Percentiles rank a stretch among this genome's conserved stretches.
phyloP scores from a whole-genome alignment of 495 filamentous ascomycete genomes.

The Umbilicaria muhlenbergii region DNA sequence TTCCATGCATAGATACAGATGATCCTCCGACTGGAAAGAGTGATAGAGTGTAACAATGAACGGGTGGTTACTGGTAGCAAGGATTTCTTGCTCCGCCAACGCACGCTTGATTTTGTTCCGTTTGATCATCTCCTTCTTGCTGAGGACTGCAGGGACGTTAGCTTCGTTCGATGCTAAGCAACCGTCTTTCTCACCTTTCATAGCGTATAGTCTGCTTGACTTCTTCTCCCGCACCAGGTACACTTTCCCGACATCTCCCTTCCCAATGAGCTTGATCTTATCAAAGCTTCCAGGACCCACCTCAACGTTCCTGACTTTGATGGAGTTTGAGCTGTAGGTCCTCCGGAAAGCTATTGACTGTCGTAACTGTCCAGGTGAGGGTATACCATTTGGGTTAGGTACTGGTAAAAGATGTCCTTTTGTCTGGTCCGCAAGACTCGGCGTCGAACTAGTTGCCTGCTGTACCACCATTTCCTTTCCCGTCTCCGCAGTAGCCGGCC shows the following conservation, averaged over 20 bases:
- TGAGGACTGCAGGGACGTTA: constrained; percentile 54
- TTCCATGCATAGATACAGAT: constrained; percentile 98
- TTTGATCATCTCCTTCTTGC: constrained; percentile 99
- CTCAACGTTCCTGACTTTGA: constrained; percentile 94
- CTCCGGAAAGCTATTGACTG: constrained; percentile 63
- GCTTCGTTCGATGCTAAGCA: constrained; percentile 9
- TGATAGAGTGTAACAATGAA: constrained; percentile 98
- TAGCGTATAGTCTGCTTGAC: constrained; percentile 83
- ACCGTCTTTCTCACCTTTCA: constrained; percentile 61
- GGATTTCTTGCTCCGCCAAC: constrained; percentile 91
- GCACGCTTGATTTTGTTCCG: constrained; percentile 99
- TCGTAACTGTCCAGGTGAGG: constrained; percentile 36
- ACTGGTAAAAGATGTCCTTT: constrained; percentile 30
- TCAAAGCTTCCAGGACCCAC: constrained; percentile 93
- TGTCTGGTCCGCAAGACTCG: constrained; percentile 39
- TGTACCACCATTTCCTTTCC: constrained; percentile 60
- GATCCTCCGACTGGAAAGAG: constrained; percentile 97
- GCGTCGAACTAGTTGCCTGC: constrained; percentile 34
- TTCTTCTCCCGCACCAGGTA: constrained; percentile 97
- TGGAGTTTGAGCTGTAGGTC: constrained; percentile 97
- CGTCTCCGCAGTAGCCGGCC: constrained; percentile 66
- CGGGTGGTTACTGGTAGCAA: constrained; percentile 95
- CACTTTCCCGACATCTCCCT: constrained; percentile 97
- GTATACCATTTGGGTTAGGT: constrained; percentile 26
- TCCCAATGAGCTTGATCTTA: constrained; percentile 98